Base-by-base conservation (phyloP, 2,329 filamentous ascomycete genomes). In the Xylaria sp. region DNA sequence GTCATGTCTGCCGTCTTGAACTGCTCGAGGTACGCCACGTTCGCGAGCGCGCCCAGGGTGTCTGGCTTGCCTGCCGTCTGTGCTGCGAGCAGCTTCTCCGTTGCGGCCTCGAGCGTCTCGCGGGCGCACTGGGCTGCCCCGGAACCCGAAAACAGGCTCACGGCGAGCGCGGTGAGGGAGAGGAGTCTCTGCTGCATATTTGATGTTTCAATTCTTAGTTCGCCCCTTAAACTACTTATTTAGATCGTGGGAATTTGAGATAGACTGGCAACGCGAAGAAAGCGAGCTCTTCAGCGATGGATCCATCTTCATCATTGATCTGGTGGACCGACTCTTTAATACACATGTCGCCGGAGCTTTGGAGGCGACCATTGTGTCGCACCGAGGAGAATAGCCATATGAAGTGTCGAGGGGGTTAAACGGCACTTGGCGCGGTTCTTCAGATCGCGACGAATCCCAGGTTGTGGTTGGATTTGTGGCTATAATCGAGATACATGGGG, bases 21-120 rank as follows among this genome's bases (percentile, higher is more conserved):
- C 62, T 81, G 77, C 66, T 81, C 78, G 6, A 77, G 76, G 71
- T 82, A 81, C 9, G 54, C 59, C 13, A 76, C 68, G 0, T 71
- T 73, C 37, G 61, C 72, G n/a, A 73, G 60, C 20, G 72, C 65
- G 25, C 69, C 58, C 18, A 77, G 66, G 5, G 66, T 12, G 28
- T 70, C 70, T 0, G 73, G 72, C 4, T 25, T 66, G 28, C 76
- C 76, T 0, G 67, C 72, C 12, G 72, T 76, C 68, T 77, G 76
- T 20, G 76, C 76, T 3, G 65, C 75, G 10, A 77, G 70, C 44
- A 77, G 74, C 56, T 69, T 73, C 39, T 74, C 64, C 3, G 76
- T 77, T 2, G 71, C 73, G 12, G 72, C 74, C 6, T 73, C 70
- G n/a, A 77, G 76, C 18, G 67, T 63, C 62, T 75, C 75, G 12